Conservation (phyloP, 345 rosid genomes). For the Moricandia moricandioides region DNA sequence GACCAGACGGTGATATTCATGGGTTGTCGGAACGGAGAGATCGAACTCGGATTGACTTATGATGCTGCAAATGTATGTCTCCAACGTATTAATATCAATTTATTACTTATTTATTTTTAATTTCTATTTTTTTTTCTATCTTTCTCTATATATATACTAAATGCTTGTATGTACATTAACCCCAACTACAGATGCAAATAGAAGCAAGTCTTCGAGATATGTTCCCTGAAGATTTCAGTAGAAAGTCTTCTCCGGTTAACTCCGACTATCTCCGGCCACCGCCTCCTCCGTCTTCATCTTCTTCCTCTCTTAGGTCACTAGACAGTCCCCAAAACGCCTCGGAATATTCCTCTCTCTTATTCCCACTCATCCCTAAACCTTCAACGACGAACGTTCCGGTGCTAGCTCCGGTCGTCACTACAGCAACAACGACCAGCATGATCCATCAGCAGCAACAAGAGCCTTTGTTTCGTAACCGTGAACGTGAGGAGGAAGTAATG, state of each 20-base stretch:
- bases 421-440: slow-evolving; percentile 7
- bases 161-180: background rate
- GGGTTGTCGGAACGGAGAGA: slow-evolving; percentile 83
- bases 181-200: slow-evolving; percentile 47
- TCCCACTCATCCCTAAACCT: slow-evolving; percentile 41
- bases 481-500: slow-evolving; percentile 54
- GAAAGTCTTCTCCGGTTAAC: slow-evolving; percentile 38
- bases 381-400: slow-evolving; percentile 21
- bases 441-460: slow-evolving; percentile 42
- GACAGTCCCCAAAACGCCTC: slow-evolving; percentile 48
- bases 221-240: slow-evolving; percentile 54
- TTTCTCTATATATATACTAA: background rate
- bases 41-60: slow-evolving; percentile 72
- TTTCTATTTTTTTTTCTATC: background rate
- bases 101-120: background rate
- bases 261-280: slow-evolving; percentile 37
- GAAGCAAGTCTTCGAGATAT: slow-evolving; percentile 53
- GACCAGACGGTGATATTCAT: slow-evolving; percentile 68
- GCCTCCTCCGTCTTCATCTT: slow-evolving; percentile 54
- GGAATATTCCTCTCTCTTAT: slow-evolving; percentile 57
- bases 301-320: slow-evolving; percentile 67
- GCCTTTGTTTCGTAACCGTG: slow-evolving; percentile 39
- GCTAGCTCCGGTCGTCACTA: slow-evolving; percentile 4
- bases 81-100: background rate
- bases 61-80: slow-evolving; percentile 43